These are phyloP conservation scores for Ustilago tritici DNA, from an alignment of 1,284 basidiomycete species.

Conservation along the genomic window DNA sequence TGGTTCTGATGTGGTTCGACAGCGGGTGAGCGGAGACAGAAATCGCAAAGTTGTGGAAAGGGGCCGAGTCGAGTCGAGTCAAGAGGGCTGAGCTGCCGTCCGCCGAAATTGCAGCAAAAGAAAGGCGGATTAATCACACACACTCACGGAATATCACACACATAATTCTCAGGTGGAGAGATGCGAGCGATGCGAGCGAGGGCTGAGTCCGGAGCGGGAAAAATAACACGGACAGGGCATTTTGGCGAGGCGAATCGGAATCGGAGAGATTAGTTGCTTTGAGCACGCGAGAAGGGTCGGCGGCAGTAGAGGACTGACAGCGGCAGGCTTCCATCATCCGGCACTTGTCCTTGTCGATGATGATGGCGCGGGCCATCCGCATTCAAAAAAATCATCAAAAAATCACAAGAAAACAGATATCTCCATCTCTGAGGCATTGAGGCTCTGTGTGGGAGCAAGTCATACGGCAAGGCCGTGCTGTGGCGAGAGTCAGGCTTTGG, in stretches of 20 bases:
- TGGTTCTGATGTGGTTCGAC: conserved; percentile 2
- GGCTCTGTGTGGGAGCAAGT: neutral
- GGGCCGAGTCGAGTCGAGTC: conserved; percentile 7
- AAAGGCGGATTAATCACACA: neutral
- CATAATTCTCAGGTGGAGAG: neutral
- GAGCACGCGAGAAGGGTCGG: conserved; percentile 1
- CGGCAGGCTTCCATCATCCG: conserved; percentile 14
- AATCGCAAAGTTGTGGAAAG: neutral
- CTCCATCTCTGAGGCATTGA: neutral
- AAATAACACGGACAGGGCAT: neutral
- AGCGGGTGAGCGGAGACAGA: conserved; percentile 7
- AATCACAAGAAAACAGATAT: neutral
- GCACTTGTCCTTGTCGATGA: neutral
- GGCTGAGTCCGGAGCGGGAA: neutral
- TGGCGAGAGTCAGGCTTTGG: neutral
- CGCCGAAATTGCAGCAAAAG: neutral
- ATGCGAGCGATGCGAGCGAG: neutral
- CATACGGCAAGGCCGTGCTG: neutral
- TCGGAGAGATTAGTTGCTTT: neutral
- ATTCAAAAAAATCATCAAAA: conserved; percentile 4
- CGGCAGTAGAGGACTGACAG: neutral
- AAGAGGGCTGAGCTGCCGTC: conserved; percentile 1
- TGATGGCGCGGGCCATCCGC: conserved; percentile 20
- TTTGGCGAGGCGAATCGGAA: conserved; percentile 3
- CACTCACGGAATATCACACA: neutral